These are phyloP conservation scores for Penicillium expansum DNA, from an alignment of 2,329 filamentous ascomycete genomes.

Conservation along the genomic window DNA sequence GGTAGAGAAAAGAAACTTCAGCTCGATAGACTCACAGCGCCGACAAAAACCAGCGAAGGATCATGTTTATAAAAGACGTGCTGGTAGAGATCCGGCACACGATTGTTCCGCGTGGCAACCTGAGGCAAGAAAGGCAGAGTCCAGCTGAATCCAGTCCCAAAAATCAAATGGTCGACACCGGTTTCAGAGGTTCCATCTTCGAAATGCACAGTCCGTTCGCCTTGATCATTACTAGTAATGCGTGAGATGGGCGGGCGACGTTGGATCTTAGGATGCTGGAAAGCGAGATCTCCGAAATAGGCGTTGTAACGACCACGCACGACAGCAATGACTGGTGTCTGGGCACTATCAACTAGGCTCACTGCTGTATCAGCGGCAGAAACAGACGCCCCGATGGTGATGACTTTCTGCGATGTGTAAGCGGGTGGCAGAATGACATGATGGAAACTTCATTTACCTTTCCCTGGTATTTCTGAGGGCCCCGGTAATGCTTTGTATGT, in stretches of 20 bases:
- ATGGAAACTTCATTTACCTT: conserved; percentile 24
- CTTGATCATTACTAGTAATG: conserved; percentile 40
- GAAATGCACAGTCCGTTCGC: conserved; percentile 52
- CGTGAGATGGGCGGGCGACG: conserved; percentile 29
- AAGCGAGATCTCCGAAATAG: conserved; percentile 60
- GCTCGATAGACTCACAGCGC: conserved; percentile 43
- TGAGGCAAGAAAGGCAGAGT: conserved; percentile 59
- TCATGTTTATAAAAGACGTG: conserved; percentile 39
- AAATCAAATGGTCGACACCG: conserved; percentile 61
- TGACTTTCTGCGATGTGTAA: conserved; percentile 48
- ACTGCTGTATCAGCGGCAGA: conserved; percentile 63
- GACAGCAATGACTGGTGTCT: conserved; percentile 53
- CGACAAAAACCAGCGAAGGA: conserved; percentile 35
- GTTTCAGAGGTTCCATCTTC: conserved; percentile 53
- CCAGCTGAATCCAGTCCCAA: conserved; percentile 66
- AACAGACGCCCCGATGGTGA: conserved; percentile 63
- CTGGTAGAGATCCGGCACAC: conserved; percentile 36
- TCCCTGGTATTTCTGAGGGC: conserved; percentile 39
- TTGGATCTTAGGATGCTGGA: conserved; percentile 54
- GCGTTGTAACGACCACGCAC: conserved; percentile 52
- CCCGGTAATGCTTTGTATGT: conserved; percentile 44
- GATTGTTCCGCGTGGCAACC: conserved; percentile 40
- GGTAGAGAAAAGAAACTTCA: too few relatives aligned
- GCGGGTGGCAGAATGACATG: background rate
- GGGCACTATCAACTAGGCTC: conserved; percentile 49